Evolutionary conservation across 164 flowering plant species (phyloP).

Genomic region (Magnolia sinica): DNA sequence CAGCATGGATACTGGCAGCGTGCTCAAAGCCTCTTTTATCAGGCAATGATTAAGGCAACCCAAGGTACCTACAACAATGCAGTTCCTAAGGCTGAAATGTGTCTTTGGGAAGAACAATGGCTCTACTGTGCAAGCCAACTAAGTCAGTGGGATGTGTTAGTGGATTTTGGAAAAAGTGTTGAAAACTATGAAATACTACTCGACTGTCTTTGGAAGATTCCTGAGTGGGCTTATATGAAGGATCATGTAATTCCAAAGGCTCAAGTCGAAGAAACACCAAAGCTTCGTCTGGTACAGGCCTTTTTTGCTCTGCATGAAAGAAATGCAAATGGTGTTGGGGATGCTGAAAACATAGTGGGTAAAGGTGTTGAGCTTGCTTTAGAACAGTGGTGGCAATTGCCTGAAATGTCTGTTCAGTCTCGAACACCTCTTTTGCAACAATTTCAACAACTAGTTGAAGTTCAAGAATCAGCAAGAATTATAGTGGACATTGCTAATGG

Average conservation of each 20-base stretch:
- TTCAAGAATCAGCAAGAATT: conserved; percentile 85
- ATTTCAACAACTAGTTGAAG: conserved; percentile 88
- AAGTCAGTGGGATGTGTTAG: conserved; percentile 90
- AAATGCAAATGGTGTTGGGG: conserved; percentile 75
- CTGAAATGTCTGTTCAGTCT: conserved; percentile 85
- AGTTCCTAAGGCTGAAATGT: conserved; percentile 99
- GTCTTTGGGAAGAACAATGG: conserved; percentile 99
- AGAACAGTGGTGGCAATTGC: conserved; percentile 95
- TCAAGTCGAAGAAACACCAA: conserved; percentile 89
- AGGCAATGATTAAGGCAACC: conserved; percentile 98
- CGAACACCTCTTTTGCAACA: conserved; percentile 84
- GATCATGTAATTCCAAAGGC: conserved; percentile 85
- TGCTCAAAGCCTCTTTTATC: conserved; percentile 93
- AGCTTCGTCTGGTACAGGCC: conserved; percentile 72
- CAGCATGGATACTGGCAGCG: conserved; percentile 99
- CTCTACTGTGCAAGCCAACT: conserved; percentile 85
- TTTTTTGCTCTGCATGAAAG: conserved; percentile 88
- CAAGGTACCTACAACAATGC: conserved; percentile 96
- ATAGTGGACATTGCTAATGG: conserved; percentile 87
- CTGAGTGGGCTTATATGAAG: conserved; percentile 87
- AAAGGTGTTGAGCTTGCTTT: conserved; percentile 90
- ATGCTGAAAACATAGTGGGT: conserved; percentile 81
- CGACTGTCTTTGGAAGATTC: conserved; percentile 84
- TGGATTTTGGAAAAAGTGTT: conserved; percentile 74
- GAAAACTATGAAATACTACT: conserved; percentile 84